Conservation (phyloP, 345 rosid species). For the Euphorbia pulcherrima region DNA sequence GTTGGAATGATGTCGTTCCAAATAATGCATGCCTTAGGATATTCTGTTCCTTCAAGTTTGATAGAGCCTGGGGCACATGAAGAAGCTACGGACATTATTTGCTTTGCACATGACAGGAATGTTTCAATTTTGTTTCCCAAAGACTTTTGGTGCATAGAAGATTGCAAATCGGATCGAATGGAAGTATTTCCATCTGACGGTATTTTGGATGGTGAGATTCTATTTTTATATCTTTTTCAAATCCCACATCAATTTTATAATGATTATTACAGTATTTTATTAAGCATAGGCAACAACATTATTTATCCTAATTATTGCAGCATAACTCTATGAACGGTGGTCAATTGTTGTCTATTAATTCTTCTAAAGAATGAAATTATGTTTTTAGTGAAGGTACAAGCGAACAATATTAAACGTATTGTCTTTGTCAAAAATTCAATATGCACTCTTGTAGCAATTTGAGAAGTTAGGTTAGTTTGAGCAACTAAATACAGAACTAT, state of each 20-base stretch:
- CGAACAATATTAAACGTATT: no score
- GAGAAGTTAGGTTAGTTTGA: no score
- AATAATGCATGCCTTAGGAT: constrained; percentile 51
- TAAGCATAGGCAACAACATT: no score
- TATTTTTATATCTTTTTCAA: not conserved
- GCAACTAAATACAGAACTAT: no score
- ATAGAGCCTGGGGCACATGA: constrained; percentile 41
- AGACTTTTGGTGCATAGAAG: constrained; percentile 52
- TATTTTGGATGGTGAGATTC: constrained; percentile 43
- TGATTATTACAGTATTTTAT: no score
- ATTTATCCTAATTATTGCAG: no score
- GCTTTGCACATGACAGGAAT: constrained; percentile 38
- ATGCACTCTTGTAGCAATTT: no score
- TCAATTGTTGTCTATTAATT: not conserved
- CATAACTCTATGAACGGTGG: not conserved
- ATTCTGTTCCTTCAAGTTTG: constrained; percentile 40
- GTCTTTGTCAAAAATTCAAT: no score
- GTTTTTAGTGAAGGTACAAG: no score
- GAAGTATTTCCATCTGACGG: constrained; percentile 39
- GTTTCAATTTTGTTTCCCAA: constrained; percentile 43
- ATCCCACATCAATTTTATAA: no score
- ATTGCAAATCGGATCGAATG: constrained; percentile 26
- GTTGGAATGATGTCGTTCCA: constrained; percentile 61
- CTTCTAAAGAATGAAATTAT: no score
- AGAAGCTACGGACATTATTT: constrained; percentile 44